Base-by-base conservation (phyloP, 345 rosid genomes). In the Euphorbia pulcherrima region DNA sequence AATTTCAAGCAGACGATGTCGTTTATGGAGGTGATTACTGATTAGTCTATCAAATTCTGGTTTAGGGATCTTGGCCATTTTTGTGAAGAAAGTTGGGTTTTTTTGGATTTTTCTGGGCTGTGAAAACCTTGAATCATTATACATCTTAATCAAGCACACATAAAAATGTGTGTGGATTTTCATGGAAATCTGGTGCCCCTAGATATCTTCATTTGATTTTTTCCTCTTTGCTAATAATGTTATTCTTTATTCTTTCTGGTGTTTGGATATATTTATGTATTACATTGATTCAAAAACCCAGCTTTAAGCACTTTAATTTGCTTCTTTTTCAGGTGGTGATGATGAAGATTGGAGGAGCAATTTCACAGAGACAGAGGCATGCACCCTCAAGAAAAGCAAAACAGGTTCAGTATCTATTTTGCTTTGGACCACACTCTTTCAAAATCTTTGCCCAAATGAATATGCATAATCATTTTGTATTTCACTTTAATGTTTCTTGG, bases 371-470 rank as follows among this genome's bases (percentile, higher is more conserved):
- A 77, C 77, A 73, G 91, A 89, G 77, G 87, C 92, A 87, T 88
- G 97, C 95, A 86, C 86, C 73, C 81, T 82, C 82, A 77, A 85
- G 79, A 89, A 94, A 89, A 88, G 84, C 82, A 86, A 59, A 80
- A 79, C 92, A 87, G 92, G 99, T 94, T 81, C 82, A 78, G 81
- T 66, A 41, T 74, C 84, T 23, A 54, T 66, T 37, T 65, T 68
- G 67, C 68, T 77, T 67, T 80, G 83, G 81, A 74, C 82, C 82
- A 76, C 85, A 64, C 50, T 56, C 44, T 26, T 41, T 12, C 17
- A n/a, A 67, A 72, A 17, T 62, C 23, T 30, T 14, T 24, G 35
- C 77, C 60, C 64, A 41, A 61, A 40, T 48, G 72, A 20, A 47
- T 44, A 63, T 47, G 58, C 50, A 60, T 60, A 50, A 65, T 61